Evolutionary conservation across 345 rosid species (phyloP).

Genomic region (Linum lewisii): DNA sequence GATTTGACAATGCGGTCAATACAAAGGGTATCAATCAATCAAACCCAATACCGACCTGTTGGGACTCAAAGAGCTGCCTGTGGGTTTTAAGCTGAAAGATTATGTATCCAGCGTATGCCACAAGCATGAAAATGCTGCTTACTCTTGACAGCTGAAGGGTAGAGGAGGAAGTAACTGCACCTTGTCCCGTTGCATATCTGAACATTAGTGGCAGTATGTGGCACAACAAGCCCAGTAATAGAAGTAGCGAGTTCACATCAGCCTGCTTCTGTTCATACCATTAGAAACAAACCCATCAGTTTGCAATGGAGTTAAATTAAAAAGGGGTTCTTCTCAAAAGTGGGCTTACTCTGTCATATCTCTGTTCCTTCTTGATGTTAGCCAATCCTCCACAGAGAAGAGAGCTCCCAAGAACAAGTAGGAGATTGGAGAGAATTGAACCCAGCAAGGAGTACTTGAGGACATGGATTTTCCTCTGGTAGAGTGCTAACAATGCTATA

Average conservation of each 20-base stretch:
- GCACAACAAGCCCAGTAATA: constrained; percentile 67
- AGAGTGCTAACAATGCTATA: constrained; percentile 77
- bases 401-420: constrained; percentile 77
- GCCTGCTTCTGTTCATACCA: constrained; percentile 61
- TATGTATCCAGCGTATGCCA: constrained; percentile 66
- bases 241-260: constrained; percentile 63
- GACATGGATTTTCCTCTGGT: constrained; percentile 55
- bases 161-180: constrained; percentile 16
- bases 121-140: constrained; percentile 75
- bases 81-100: constrained; percentile 82
- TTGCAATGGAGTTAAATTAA: background rate
- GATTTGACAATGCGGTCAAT: too few relatives aligned
- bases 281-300: background rate
- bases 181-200: constrained; percentile 31
- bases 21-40: background rate
- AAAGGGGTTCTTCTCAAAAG: background rate
- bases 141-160: constrained; percentile 62
- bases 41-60: constrained; percentile 28
- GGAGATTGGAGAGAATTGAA: constrained; percentile 82
- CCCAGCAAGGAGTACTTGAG: constrained; percentile 80
- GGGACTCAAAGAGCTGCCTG: constrained; percentile 47
- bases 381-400: constrained; percentile 79
- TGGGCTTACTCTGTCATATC: constrained; percentile 56
- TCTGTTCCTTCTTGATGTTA: constrained; percentile 63
- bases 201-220: constrained; percentile 65